These are phyloP conservation scores for Saccharomycopsis lassenensis DNA, from an alignment of 805 yeast genomes.

Conservation along the genomic window DNA sequence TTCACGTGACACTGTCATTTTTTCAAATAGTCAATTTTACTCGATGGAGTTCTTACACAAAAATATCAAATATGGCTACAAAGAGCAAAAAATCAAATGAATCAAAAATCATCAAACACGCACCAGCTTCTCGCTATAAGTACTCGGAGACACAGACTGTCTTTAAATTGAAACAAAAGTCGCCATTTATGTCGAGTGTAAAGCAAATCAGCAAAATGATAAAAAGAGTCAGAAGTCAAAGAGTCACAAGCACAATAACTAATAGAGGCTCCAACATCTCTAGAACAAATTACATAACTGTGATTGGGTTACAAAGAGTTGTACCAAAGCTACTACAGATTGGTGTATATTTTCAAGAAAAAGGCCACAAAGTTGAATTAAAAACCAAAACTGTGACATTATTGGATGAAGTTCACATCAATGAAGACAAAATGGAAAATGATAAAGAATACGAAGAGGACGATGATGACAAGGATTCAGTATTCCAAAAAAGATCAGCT, in stretches of 20 bases:
- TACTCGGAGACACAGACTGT: conserved; percentile 36
- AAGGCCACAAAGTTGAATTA: conserved; percentile 43
- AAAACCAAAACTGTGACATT: conserved; percentile 57
- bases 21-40: no score
- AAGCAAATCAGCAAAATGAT: conserved; percentile 51
- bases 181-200: conserved; percentile 66
- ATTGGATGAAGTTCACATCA: conserved; percentile 50
- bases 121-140: conserved; percentile 36
- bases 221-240: conserved; percentile 19
- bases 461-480: no score
- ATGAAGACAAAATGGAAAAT: not conserved
- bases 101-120: conserved; percentile 37
- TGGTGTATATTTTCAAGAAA: conserved; percentile 47
- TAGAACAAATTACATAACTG: conserved; percentile 34
- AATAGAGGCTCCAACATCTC: conserved; percentile 12
- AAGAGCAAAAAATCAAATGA: not conserved
- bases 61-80: not conserved
- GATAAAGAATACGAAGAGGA: conserved; percentile 10
- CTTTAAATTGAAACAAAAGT: conserved; percentile 46
- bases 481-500: conserved; percentile 4
- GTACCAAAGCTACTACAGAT: conserved; percentile 53
- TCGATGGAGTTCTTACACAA: not conserved
- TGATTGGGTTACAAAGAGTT: conserved; percentile 71
- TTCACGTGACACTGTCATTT: no score
- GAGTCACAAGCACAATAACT: conserved; percentile 34